phyloP scores from a whole-genome alignment of 1,284 basidiomycete genomes.

The Rhodofomes roseus region DNA sequence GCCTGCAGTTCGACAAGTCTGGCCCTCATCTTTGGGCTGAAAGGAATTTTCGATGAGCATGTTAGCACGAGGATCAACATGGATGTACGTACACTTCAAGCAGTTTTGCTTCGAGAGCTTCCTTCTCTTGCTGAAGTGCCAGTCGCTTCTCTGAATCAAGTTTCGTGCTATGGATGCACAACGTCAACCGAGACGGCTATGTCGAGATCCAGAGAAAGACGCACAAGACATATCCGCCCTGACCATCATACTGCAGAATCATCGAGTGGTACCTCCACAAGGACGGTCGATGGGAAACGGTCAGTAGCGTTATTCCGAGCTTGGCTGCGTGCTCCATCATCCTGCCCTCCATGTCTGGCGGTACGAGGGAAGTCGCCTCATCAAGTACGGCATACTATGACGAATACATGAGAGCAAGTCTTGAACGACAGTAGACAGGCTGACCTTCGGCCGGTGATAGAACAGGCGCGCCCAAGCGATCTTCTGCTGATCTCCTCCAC shows the following conservation, averaged over 20 bases:
- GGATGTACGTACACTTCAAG: conserved; percentile 65
- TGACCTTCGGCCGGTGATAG: conserved; percentile 90
- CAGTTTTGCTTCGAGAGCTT: conserved; percentile 74
- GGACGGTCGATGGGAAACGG: conserved; percentile 89
- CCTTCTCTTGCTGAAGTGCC: conserved; percentile 92
- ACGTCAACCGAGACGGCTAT: conserved; percentile 1
- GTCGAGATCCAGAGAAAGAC: conserved; percentile 27
- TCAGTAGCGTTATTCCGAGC: conserved; percentile 86
- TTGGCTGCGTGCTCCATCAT: conserved; percentile 95
- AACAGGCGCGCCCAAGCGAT: conserved; percentile 97
- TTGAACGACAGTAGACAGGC: conserved; percentile 7
- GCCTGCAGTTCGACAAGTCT: conserved; percentile 70
- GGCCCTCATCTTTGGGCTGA: conserved; percentile 76
- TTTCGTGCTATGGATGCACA: conserved; percentile 57
- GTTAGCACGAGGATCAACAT: not conserved
- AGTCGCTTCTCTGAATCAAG: conserved; percentile 90
- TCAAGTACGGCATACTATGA: conserved; percentile 91
- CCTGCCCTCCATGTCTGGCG: conserved; percentile 86
- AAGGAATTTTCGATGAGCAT: not conserved
- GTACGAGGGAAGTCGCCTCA: conserved; percentile 94
- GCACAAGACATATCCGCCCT: conserved; percentile 83
- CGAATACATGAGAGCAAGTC: not conserved
- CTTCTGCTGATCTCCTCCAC: conserved; percentile 86
- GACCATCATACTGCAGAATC: conserved; percentile 87
- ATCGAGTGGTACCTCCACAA: conserved; percentile 95